Evolutionary conservation across 306 rosid genomes (phyloP).

Genomic region (Castanea mollissima): DNA sequence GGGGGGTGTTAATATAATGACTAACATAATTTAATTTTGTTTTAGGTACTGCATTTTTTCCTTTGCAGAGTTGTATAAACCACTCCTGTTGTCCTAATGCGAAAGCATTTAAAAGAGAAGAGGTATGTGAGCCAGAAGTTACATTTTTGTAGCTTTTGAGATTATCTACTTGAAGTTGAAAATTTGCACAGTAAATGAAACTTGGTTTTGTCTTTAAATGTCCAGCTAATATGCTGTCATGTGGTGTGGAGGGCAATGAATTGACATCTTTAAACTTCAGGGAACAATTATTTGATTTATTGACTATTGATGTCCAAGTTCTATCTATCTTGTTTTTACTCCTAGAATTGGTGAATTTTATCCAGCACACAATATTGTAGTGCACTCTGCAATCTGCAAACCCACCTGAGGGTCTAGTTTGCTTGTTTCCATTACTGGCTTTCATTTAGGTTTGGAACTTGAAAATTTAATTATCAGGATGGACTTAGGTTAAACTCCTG

Average conservation of each 20-base stretch:
- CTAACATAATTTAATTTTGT: slow-evolving; percentile 11
- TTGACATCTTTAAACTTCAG: neutral
- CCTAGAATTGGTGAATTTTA: neutral
- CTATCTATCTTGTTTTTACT: neutral
- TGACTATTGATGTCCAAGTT: neutral
- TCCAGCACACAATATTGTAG: neutral
- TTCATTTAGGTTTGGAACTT: neutral
- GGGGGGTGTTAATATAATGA: neutral
- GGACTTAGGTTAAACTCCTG: neutral
- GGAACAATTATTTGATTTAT: neutral
- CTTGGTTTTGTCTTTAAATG: neutral
- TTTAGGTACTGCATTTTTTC: slow-evolving; percentile 84
- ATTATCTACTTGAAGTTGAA: neutral
- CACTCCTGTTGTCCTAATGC: slow-evolving; percentile 95
- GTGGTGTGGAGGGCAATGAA: neutral
- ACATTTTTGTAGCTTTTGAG: neutral
- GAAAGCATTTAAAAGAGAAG: slow-evolving; percentile 92
- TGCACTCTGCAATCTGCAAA: neutral
- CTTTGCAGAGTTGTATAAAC: slow-evolving; percentile 92
- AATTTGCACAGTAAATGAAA: neutral
- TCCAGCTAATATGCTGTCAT: neutral
- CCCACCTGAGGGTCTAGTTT: neutral
- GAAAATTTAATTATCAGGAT: neutral
- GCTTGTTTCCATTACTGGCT: neutral
- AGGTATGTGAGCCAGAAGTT: slow-evolving; percentile 46